These are phyloP conservation scores for Ramalina peruviana DNA, from an alignment of 495 filamentous ascomycete species.

Conservation along the genomic window DNA sequence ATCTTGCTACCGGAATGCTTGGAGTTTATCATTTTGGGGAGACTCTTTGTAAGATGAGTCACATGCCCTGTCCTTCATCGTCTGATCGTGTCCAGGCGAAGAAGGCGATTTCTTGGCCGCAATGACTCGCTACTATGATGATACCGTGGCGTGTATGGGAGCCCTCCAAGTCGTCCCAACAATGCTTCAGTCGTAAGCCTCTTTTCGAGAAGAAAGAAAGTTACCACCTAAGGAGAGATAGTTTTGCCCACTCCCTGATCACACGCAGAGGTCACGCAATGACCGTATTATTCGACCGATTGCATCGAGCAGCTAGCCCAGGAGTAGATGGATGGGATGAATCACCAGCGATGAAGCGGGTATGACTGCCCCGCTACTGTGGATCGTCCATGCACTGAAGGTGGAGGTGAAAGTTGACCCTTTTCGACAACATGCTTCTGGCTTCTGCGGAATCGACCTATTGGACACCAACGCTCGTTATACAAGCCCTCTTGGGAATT, in stretches of 20 bases:
- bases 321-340: neutral
- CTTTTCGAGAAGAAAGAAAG: neutral
- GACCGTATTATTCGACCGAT: neutral
- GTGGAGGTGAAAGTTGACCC: constrained; percentile 1
- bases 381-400: neutral
- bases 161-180: constrained; percentile 4
- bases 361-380: neutral
- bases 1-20: constrained; percentile 4
- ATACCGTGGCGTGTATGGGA: constrained; percentile 5
- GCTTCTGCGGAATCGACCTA: constrained; percentile 1
- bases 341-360: neutral
- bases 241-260: neutral
- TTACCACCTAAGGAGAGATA: neutral
- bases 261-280: neutral
- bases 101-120: constrained; percentile 1
- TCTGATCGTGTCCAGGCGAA: too few relatives aligned
- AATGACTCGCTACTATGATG: neutral
- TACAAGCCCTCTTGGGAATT: constrained; percentile 7
- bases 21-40: constrained; percentile 11
- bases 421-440: constrained; percentile 1
- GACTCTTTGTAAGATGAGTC: constrained; percentile 5
- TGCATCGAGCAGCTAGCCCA: neutral
- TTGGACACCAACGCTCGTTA: constrained; percentile 7
- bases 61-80: too few relatives aligned
- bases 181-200: neutral